Base-by-base conservation (phyloP, 139 green algal genomes). In the Chlorella ohadii region DNA sequence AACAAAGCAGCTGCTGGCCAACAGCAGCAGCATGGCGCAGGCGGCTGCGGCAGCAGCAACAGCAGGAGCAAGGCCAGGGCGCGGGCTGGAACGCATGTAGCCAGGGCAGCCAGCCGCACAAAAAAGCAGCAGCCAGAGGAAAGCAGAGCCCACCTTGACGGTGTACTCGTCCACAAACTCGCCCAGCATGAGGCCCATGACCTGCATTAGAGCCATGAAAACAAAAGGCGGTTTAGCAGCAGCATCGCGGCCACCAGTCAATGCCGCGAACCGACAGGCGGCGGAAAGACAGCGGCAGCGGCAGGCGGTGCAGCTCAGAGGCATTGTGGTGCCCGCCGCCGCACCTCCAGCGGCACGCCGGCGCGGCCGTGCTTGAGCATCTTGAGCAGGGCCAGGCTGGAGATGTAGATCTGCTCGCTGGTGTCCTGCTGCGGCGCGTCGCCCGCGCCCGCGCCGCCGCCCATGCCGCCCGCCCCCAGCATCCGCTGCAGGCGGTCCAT, bases 111-210 rank as follows among this genome's bases (percentile, higher is more conserved):
- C 44, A 51, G 44, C 44, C n/a, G n/a, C n/a, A n/a, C n/a, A n/a
- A n/a, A 51, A 51, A 6, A 51, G 9, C 44, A 51, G 9, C 44
- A 51, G 44, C 44, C 44, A 9, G 7, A 51, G 44, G 7, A 51
- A 51, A 16, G 44, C 44, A 51, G 44, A 6, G 5, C 76, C 12
- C 59, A 57, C 78, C 84, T 93, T 93, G 6, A 99, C 97, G 0
- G 97, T 99, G 91, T 99, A 99, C 80, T 99, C 97, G 79, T 99
- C 97, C 34, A 99, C 96, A 87, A 99, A 99, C 87, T 99, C 97
- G 20, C 97, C 97, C 65, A 99, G 94, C 97, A 99, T 99, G 1
- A 99, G 92, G 13, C 97, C 97, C 97, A 99, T 99, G 33, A 77
- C 63, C 63, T 68, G 63, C 63, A 28, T 28, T 11, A 36, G 51